Conservation (phyloP, 768 basidiomycete genomes). For the Termitomyces sp. region DNA sequence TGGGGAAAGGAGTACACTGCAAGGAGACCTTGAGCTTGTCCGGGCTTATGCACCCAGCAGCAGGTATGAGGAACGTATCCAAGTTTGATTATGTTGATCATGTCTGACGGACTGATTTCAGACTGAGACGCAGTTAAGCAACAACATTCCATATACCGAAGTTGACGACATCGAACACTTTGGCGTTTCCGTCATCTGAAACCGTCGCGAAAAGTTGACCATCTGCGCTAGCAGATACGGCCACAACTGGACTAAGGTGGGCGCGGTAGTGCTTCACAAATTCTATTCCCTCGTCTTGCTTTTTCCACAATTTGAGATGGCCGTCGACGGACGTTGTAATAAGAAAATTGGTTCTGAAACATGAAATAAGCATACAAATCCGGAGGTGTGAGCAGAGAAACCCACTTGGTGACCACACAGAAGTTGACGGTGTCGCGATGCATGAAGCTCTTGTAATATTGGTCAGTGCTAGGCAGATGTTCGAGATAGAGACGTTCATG, state of each 20-base stretch:
- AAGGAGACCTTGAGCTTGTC: slow-evolving; percentile 83
- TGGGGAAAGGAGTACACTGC: slow-evolving; percentile 63
- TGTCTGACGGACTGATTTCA: slow-evolving; percentile 54
- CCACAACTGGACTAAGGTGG: slow-evolving; percentile 75
- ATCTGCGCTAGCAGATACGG: slow-evolving; percentile 85
- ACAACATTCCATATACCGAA: slow-evolving; percentile 64
- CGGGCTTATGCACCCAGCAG: slow-evolving; percentile 92
- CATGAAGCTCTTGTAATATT: slow-evolving; percentile 99
- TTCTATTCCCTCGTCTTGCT: slow-evolving; percentile 92
- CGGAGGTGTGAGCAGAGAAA: slow-evolving; percentile 4
- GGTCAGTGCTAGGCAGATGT: slow-evolving; percentile 86
- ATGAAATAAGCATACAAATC: not conserved
- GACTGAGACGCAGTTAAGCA: not conserved
- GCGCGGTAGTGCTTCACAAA: slow-evolving; percentile 99
- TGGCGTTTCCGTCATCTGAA: slow-evolving; percentile 87
- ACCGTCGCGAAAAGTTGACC: slow-evolving; percentile 91
- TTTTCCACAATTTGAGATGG: slow-evolving; percentile 98
- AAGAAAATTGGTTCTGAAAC: slow-evolving; percentile 81
- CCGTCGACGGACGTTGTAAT: slow-evolving; percentile 96
- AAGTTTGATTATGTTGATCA: slow-evolving; percentile 97
- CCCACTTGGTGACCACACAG: slow-evolving; percentile 83
- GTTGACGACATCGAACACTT: slow-evolving; percentile 97
- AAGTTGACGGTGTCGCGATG: slow-evolving; percentile 92
- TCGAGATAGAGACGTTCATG: slow-evolving; percentile 93
- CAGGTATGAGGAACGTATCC: slow-evolving; percentile 84